Base-by-base conservation (phyloP, 2,329 filamentous ascomycete species). In the Ascochyta viciae-villosae region DNA sequence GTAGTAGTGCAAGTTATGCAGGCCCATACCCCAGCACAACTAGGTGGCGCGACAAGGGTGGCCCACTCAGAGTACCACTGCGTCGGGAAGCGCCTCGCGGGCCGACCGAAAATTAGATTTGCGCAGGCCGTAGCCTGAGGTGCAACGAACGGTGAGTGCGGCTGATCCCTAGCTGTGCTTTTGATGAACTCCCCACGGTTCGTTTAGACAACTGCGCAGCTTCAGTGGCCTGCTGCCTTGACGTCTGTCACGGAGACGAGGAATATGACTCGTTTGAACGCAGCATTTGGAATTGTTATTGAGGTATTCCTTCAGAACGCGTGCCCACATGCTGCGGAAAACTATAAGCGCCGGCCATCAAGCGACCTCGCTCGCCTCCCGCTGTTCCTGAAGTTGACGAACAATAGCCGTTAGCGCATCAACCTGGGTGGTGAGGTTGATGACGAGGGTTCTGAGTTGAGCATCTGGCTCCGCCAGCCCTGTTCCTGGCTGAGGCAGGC, bases 401-500 rank as follows among this genome's bases (percentile, higher is more conserved):
- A 78, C 70, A 60, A 76, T 67, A 33, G 64, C 66, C 51, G 71
- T 76, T 56, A 78, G 75, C 58, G 76, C 67, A 52, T 77, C 74
- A 37, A 78, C 72, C 57, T 77, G 75, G 37, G 65, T 54, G 34
- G 68, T 73, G 51, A 78, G 74, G 63, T 72, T 74, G 37, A 75
- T 57, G 53, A 78, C 72, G 65, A 77, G 67, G 58, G 70, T 62
- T 62, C 62, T 71, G 40, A 77, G 58, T 59, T 76, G 68, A 53
- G 66, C 57, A 56, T 75, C 73, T 29, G 63, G 44, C 31, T 73
- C 73, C 31, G 55, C 52, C 29, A 57, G 52, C 26, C 66, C 68
- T 56, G 60, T 54, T 57, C 52, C 62, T 59, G 62, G 48, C 60
- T 56, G 61, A 45, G 53, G 45, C 26, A 42, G 57, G 53, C 43